Percentiles rank a stretch among this genome's conserved stretches.
These are phyloP conservation scores for Bjerkandera adusta DNA, from an alignment of 1,284 basidiomycete species.

Conservation along the genomic window DNA sequence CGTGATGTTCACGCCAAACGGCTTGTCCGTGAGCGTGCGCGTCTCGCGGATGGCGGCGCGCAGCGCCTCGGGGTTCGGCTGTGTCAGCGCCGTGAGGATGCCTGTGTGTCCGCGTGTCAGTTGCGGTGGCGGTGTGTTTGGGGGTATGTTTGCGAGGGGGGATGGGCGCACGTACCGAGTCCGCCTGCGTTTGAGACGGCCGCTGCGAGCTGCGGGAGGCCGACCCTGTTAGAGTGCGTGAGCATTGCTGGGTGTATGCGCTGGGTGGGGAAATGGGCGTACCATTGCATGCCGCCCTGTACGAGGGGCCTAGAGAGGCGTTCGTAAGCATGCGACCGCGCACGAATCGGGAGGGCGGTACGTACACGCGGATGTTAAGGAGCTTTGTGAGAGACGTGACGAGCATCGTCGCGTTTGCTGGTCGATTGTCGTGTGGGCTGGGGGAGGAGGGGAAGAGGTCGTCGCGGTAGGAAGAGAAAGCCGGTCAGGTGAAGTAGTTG, in stretches of 20 bases:
- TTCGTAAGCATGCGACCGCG: slow-evolving; percentile 14
- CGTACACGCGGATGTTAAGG: slow-evolving; percentile 55
- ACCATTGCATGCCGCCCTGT: slow-evolving; percentile 90
- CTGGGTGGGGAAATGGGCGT: slow-evolving; percentile 20
- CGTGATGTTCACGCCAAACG: slow-evolving; percentile 93
- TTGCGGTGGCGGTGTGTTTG: background rate
- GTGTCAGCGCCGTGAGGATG: slow-evolving; percentile 85
- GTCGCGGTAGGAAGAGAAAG: no score
- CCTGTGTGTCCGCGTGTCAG: slow-evolving; percentile 42
- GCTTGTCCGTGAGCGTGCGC: slow-evolving; percentile 63
- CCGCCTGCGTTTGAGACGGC: slow-evolving; percentile 89
- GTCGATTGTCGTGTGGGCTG: slow-evolving; percentile 1
- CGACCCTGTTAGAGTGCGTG: slow-evolving; percentile 56
- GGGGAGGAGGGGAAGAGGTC: background rate
- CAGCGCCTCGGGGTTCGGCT: slow-evolving; percentile 83
- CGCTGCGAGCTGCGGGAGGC: slow-evolving; percentile 68
- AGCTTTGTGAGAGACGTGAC: slow-evolving; percentile 51
- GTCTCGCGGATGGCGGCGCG: slow-evolving; percentile 86
- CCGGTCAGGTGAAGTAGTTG: no score
- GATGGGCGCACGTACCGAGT: slow-evolving; percentile 48
- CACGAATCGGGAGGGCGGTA: slow-evolving; percentile 8
- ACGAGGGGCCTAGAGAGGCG: slow-evolving; percentile 57
- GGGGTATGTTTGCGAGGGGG: slow-evolving; percentile 7
- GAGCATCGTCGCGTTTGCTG: slow-evolving; percentile 30
- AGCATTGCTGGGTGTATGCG: slow-evolving; percentile 5